Conservation (phyloP, 371 early-diverging fungal species). For the Haplosporangium sp. region DNA sequence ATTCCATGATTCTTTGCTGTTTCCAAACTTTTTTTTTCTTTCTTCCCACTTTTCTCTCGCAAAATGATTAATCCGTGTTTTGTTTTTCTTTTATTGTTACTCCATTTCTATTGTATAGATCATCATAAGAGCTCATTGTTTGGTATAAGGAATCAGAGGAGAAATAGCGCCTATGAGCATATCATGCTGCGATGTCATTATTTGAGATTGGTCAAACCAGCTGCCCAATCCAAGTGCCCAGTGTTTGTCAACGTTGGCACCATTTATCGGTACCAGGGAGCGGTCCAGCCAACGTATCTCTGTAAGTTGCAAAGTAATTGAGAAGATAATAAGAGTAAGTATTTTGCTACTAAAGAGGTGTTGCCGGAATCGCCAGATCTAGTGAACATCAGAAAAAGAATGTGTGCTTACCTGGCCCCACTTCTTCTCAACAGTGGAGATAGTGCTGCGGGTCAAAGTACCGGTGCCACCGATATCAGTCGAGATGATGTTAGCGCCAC, state of each 20-base stretch:
- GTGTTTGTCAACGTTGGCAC: neutral
- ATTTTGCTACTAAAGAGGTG: neutral
- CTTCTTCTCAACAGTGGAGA: constrained; percentile 9
- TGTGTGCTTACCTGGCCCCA: constrained; percentile 14
- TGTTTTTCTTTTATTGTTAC: too few species aligned
- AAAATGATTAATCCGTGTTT: too few species aligned
- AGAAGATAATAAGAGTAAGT: neutral
- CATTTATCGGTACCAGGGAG: constrained; percentile 9
- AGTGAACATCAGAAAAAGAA: neutral
- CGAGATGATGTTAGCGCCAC: constrained; percentile 11
- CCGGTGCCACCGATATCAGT: constrained; percentile 10
- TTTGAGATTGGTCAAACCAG: neutral
- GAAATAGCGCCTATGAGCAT: too few species aligned
- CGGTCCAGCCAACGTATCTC: constrained; percentile 18
- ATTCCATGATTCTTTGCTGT: too few species aligned
- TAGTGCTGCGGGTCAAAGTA: constrained; percentile 18
- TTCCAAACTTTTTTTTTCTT: too few species aligned
- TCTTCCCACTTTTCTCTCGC: too few species aligned
- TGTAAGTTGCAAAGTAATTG: neutral
- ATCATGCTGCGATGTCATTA: too few species aligned
- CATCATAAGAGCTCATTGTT: too few species aligned
- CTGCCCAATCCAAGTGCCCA: neutral
- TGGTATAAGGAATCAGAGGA: too few species aligned
- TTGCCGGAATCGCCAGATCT: neutral
- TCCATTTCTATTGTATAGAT: too few species aligned